phyloP scores from a whole-genome alignment of 73 alveolate species.

The Paramecium bursaria region DNA sequence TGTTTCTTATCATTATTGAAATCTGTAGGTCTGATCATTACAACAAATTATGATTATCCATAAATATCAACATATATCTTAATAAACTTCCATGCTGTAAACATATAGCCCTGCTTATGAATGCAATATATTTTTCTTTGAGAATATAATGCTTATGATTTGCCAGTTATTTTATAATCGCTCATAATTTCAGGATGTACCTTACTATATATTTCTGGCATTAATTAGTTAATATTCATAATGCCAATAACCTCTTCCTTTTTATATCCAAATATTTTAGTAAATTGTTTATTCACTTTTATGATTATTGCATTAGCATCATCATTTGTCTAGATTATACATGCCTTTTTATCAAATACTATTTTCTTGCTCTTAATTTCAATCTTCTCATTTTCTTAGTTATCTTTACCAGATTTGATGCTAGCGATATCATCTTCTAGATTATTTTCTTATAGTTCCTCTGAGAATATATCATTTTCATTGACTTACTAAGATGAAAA shows the following conservation, averaged over 20 bases:
- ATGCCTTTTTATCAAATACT: slow-evolving; percentile 61
- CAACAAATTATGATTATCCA: slow-evolving; percentile 61
- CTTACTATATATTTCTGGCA: slow-evolving; percentile 61
- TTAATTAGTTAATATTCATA: slow-evolving; percentile 1
- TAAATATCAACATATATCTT: slow-evolving; percentile 57
- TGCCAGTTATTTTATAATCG: slow-evolving; percentile 63
- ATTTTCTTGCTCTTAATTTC: slow-evolving; percentile 61
- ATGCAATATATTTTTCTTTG: slow-evolving; percentile 63
- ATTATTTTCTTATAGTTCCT: slow-evolving; percentile 58
- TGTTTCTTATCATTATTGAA: slow-evolving; percentile 56
- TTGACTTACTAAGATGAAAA: slow-evolving; percentile 55
- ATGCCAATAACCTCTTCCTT: slow-evolving; percentile 45
- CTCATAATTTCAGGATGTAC: slow-evolving; percentile 43
- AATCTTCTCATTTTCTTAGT: slow-evolving; percentile 61
- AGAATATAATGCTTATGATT: slow-evolving; percentile 49
- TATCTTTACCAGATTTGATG: slow-evolving; percentile 44
- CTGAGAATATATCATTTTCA: slow-evolving; percentile 70
- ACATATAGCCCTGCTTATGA: slow-evolving; percentile 58
- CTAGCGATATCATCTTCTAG: slow-evolving; percentile 56
- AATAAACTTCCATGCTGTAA: slow-evolving; percentile 71
- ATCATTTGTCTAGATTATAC: slow-evolving; percentile 61
- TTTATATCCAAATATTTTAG: slow-evolving; percentile 53
- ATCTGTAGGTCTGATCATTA: slow-evolving; percentile 59
- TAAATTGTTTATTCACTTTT: slow-evolving; percentile 62
- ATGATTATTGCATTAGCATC: slow-evolving; percentile 44